Percentiles rank a stretch among this genome's conserved stretches.
phyloP scores from a whole-genome alignment of 768 basidiomycete genomes.

The Lactarius psammicola region DNA sequence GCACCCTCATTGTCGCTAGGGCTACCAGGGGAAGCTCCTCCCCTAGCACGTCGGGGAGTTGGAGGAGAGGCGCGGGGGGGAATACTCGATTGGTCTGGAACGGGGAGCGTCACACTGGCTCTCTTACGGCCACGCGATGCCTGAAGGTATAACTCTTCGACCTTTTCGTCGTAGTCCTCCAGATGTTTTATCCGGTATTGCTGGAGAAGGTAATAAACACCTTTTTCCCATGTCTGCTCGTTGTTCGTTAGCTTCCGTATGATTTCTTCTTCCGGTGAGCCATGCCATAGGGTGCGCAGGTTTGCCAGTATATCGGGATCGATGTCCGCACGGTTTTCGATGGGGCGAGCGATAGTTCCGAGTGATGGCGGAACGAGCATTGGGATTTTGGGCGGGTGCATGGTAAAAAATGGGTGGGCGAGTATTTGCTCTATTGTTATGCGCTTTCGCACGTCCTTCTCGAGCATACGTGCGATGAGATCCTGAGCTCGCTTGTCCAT shows the following conservation, averaged over 20 bases:
- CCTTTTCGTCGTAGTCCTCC: slow-evolving; percentile 62
- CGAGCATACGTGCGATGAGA: slow-evolving; percentile 77
- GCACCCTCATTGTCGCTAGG: slow-evolving; percentile 25
- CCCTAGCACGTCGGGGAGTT: slow-evolving; percentile 57
- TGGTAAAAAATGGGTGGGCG: slow-evolving; percentile 73
- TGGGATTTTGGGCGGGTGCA: slow-evolving; percentile 48
- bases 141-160: slow-evolving; percentile 35
- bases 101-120: slow-evolving; percentile 34
- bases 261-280: slow-evolving; percentile 70
- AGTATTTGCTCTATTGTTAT: slow-evolving; percentile 84
- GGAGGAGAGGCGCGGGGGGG: slow-evolving; percentile 58
- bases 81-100: slow-evolving; percentile 32
- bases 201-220: slow-evolving; percentile 87
- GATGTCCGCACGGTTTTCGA: slow-evolving; percentile 61
- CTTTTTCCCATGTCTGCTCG: slow-evolving; percentile 91
- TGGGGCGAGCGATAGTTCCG: slow-evolving; percentile 65
- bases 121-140: slow-evolving; percentile 39
- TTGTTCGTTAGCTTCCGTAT: slow-evolving; percentile 60
- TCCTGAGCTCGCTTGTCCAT: slow-evolving; percentile 72
- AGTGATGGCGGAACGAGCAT: slow-evolving; percentile 54
- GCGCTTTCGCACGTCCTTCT: slow-evolving; percentile 65
- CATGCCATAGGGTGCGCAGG: slow-evolving; percentile 89
- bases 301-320: slow-evolving; percentile 91
- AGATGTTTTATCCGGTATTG: slow-evolving; percentile 76
- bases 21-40: slow-evolving; percentile 23